These are phyloP conservation scores for Centaurea solstitialis DNA, from an alignment of 129 eudicot species.

Conservation along the genomic window DNA sequence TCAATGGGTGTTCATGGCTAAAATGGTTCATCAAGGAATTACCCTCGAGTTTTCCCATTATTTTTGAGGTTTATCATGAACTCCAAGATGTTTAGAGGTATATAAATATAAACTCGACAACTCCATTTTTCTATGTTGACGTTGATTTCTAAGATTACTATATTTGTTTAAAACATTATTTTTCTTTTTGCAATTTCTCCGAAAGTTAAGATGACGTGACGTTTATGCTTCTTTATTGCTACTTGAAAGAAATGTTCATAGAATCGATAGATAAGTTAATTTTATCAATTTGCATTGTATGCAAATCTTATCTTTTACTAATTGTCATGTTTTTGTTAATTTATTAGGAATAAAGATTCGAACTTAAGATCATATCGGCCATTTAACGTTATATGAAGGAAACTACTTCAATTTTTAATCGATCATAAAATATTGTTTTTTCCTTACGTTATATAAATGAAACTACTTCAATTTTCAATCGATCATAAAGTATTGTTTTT, in stretches of 20 bases:
- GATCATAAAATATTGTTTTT: neutral
- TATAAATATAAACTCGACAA: neutral
- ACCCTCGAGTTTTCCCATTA: conserved; percentile 33
- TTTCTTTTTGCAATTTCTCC: neutral
- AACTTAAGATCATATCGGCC: neutral
- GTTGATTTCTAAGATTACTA: neutral
- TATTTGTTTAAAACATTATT: neutral
- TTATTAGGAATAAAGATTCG: neutral
- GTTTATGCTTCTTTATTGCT: neutral
- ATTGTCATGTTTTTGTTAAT: neutral
- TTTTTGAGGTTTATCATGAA: neutral
- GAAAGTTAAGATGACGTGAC: conserved; percentile 3
- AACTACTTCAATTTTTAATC: neutral
- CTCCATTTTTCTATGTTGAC: neutral
- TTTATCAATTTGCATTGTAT: neutral
- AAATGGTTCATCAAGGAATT: conserved; percentile 38
- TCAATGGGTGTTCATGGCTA: conserved; percentile 50
- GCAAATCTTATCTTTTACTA: neutral
- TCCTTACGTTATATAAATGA: no score
- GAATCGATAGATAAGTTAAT: neutral
- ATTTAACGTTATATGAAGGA: neutral
- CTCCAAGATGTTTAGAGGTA: neutral
- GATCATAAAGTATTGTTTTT: neutral
- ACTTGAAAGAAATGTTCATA: neutral
- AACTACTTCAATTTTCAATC: neutral